phyloP scores from a whole-genome alignment of 2,329 filamentous ascomycete genomes.

The Fusarium sp. region DNA sequence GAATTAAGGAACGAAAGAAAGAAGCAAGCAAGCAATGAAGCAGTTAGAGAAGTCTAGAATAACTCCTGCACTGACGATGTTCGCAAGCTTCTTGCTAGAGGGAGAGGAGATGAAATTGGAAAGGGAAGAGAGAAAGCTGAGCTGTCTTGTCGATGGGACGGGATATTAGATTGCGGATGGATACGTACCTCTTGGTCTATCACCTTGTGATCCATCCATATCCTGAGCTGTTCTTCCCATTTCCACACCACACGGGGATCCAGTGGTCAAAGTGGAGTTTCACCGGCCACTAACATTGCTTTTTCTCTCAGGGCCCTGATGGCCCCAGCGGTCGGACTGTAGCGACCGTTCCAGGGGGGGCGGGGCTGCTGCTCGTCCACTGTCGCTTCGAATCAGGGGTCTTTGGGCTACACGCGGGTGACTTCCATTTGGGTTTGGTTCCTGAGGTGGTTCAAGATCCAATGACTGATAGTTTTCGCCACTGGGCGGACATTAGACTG shows the following conservation, averaged over 20 bases:
- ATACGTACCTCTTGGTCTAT: slow-evolving; percentile 31
- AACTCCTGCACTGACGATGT: slow-evolving; percentile 21
- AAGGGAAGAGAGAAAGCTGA: slow-evolving; percentile 29
- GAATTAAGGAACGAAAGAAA: slow-evolving; percentile 19
- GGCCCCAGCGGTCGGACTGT: slow-evolving; percentile 26
- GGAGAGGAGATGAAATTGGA: slow-evolving; percentile 9
- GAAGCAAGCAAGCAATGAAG: slow-evolving; percentile 7
- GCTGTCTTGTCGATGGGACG: slow-evolving; percentile 33
- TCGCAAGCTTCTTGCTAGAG: slow-evolving; percentile 24
- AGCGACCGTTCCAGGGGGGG: slow-evolving; percentile 31
- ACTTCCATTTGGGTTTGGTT: slow-evolving; percentile 16
- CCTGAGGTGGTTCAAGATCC: background rate
- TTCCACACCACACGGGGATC: slow-evolving; percentile 17
- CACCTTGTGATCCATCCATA: slow-evolving; percentile 19
- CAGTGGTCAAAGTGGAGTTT: slow-evolving; percentile 6
- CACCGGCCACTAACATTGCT: slow-evolving; percentile 26
- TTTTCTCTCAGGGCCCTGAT: slow-evolving; percentile 18
- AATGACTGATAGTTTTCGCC: slow-evolving; percentile 3
- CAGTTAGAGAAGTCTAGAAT: slow-evolving; percentile 19
- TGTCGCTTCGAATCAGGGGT: slow-evolving; percentile 25
- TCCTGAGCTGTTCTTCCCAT: slow-evolving; percentile 32
- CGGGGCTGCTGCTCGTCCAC: slow-evolving; percentile 7
- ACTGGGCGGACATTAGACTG: slow-evolving; percentile 12
- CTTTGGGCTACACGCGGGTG: slow-evolving; percentile 25
- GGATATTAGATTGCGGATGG: slow-evolving; percentile 38